Conservation (phyloP, 371 early-diverging fungal genomes). For the Rhizopus microsporus region DNA sequence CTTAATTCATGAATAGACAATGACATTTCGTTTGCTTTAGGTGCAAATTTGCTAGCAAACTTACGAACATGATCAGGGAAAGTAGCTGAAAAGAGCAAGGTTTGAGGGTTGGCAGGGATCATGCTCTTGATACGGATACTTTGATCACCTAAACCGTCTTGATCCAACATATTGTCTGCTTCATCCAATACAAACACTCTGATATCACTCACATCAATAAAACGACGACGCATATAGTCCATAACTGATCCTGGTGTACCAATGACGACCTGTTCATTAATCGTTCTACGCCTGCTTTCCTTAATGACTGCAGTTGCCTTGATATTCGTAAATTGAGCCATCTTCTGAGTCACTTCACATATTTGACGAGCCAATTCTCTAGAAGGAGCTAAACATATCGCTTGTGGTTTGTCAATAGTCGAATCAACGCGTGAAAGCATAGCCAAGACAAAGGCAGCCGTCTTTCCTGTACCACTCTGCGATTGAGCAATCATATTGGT, state of each 20-base stretch:
- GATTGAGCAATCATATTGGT: slow-evolving; percentile 54
- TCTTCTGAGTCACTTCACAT: slow-evolving; percentile 83
- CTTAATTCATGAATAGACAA: slow-evolving; percentile 92
- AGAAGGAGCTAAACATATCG: slow-evolving; percentile 94
- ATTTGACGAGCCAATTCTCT: slow-evolving; percentile 98
- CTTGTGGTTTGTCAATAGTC: slow-evolving; percentile 57
- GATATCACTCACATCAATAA: slow-evolving; percentile 60
- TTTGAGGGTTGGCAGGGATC: slow-evolving; percentile 70
- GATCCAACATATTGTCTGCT: slow-evolving; percentile 95
- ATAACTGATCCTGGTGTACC: slow-evolving; percentile 97
- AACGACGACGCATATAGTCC: slow-evolving; percentile 69
- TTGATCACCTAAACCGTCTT: slow-evolving; percentile 88
- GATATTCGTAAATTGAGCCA: slow-evolving; percentile 87
- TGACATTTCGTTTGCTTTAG: slow-evolving; percentile 84
- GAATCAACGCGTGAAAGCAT: slow-evolving; percentile 81
- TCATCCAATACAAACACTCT: slow-evolving; percentile 92
- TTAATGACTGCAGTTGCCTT: slow-evolving; percentile 78
- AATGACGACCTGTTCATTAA: slow-evolving; percentile 81
- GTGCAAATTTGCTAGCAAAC: slow-evolving; percentile 83
- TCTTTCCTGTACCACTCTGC: slow-evolving; percentile 75
- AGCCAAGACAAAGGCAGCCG: slow-evolving; percentile 94
- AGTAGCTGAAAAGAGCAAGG: slow-evolving; percentile 97
- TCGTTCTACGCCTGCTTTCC: slow-evolving; percentile 50
- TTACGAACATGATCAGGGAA: slow-evolving; percentile 83
- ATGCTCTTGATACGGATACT: slow-evolving; percentile 77